Conservation (phyloP, 768 basidiomycete species). For the Russula sp. region DNA sequence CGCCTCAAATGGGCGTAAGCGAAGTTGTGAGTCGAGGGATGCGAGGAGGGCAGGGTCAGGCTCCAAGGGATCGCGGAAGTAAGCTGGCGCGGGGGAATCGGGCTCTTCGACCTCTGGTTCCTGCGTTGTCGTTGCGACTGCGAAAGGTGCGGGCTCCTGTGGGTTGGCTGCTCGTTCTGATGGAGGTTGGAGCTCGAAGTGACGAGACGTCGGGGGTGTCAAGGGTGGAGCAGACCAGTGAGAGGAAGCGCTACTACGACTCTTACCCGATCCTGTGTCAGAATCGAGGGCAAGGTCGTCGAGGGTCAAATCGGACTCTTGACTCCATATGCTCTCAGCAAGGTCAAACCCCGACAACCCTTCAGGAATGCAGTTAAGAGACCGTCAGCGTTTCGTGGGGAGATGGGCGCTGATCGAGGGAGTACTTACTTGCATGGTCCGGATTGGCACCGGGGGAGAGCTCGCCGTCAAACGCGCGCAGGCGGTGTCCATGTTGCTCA, state of each 20-base stretch:
- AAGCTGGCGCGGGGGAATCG: slow-evolving; percentile 11
- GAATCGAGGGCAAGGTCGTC: slow-evolving; percentile 18
- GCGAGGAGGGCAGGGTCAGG: slow-evolving; percentile 14
- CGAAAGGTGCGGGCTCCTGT: neutral
- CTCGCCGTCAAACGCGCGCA: neutral
- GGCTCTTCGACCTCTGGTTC: neutral
- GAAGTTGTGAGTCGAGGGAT: slow-evolving; percentile 8
- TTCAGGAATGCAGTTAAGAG: neutral
- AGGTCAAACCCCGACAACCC: slow-evolving; percentile 17
- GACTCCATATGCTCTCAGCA: slow-evolving; percentile 21
- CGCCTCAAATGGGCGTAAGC: slow-evolving; percentile 5
- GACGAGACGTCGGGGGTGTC: slow-evolving; percentile 4
- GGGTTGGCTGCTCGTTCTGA: no score
- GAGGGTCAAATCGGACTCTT: slow-evolving; percentile 15
- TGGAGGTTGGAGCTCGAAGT: neutral
- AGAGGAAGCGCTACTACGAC: slow-evolving; percentile 6
- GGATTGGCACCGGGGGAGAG: neutral
- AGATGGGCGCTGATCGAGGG: slow-evolving; percentile 5
- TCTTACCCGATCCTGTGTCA: slow-evolving; percentile 3
- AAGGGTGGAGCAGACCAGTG: slow-evolving; percentile 7
- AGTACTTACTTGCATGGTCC: slow-evolving; percentile 1
- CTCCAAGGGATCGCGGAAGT: slow-evolving; percentile 11
- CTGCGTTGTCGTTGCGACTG: neutral
- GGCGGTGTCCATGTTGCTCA: neutral
- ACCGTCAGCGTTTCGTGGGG: neutral